Evolutionary conservation across 2,329 filamentous ascomycete genomes (phyloP), one percentile per base, ranked within the genome.

Genomic region (Curvularia lunata): DNA sequence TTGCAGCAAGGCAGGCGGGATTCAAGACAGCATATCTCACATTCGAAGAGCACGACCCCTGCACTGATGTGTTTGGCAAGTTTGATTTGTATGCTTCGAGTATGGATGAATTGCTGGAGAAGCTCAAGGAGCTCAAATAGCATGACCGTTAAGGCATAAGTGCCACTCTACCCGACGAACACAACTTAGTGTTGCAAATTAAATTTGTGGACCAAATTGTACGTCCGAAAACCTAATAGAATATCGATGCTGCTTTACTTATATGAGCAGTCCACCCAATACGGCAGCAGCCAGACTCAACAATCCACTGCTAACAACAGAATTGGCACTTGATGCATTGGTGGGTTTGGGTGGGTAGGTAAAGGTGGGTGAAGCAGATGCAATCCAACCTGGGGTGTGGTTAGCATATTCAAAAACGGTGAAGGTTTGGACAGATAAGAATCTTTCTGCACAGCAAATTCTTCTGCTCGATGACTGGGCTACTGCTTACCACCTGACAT

Each of bases 11-110:
- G 18, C 58, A 59, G 28, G 67, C 60, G 7, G 67, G 67, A 10
- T 70, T 69, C 19, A 66, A 65, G 47, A 70, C 67, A 2, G 67
- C 67, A n/a, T 70, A 66, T 53, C 7, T 70, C 34, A 59, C 63
- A 16, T 68, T 68, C 19, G 67, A 70, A 12, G 67, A 70, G 38
- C 66, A 65, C 30, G 65, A 69, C 49, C 65, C 67, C 0, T 63
- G 63, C 8, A 69, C 66, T 1, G 63, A 65, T 28, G 52, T 69
- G 3, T 69, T 69, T 60, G 67, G 67, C 0, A 49, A 65, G 45
- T 70, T 70, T 45, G 66, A 70, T 50, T 4, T 70, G n/a, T 70
- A 70, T 53, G 67, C 63, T 4, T 43, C 53, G 12, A 65, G 64
- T 49, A 70, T 70, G 67, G 49, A 48, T 12, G 62, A 68, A 9